Evolutionary conservation across 2,329 filamentous ascomycete species (phyloP), one percentile per base, ranked within the genome.

Genomic region (Penicillium fuscoglaucum): DNA sequence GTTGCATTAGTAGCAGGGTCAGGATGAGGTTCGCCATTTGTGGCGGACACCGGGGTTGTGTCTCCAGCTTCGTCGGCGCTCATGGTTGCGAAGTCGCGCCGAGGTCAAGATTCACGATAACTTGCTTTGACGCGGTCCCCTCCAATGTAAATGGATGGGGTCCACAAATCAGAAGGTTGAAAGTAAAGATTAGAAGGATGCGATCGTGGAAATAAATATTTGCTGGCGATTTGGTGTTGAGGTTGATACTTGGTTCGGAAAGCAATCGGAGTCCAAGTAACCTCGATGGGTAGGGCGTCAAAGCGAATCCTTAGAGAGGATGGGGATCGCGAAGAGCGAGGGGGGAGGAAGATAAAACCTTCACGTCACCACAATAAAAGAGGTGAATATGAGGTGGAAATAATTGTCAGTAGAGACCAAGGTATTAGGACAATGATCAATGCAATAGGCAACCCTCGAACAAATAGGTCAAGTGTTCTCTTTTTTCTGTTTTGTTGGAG

Each of bases 61-160:
- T 69, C 66, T 62, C 66, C 68, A 55, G 66, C 67, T 67, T 75
- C 72, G 66, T 75, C 73, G 62, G 73, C 70, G 67, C 73, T 74
- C 74, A 76, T 76, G 61, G 53, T 58, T 66, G 60, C 57, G 21
- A 56, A 61, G 60, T 67, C 59, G 67, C 68, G 70, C 66, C 65
- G 62, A 57, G 53, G 51, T 53, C 44, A 47, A 59, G 48, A 37
- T 61, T 43, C 52, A 52, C n/a, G 58, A 52, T 55, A 44, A 44
- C 49, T 57, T 61, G 39, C n/a, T 60, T 55, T 43, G 57, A 62
- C 61, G 60, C 60, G 58, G 46, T 60, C 56, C 58, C 54, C 61
- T 63, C 48, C 44, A 60, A 58, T 49, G 43, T 35, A 55, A 56
- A 54, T 50, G 21, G 43, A 26, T 37, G 28, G 56, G 31, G 52